phyloP scores from a whole-genome alignment of 345 rosid species.

The Durio zibethinus region DNA sequence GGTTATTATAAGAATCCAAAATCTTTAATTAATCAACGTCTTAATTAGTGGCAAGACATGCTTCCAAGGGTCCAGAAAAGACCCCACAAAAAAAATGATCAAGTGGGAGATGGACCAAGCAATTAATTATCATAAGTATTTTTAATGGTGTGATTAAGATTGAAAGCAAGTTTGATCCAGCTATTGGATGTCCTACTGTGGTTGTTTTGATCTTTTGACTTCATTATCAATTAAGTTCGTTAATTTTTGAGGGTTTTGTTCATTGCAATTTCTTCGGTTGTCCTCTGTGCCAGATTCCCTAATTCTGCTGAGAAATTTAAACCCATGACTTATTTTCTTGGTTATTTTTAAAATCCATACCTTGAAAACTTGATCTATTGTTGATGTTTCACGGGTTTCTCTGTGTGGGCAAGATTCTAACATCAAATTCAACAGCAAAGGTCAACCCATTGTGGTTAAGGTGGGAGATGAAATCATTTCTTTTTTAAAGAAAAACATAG shows the following conservation, averaged over 20 bases:
- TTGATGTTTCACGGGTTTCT: background rate
- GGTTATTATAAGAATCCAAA: background rate
- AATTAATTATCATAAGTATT: background rate
- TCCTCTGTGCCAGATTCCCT: background rate
- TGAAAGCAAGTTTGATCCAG: constrained; percentile 5
- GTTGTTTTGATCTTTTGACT: constrained; percentile 13
- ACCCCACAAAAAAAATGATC: background rate
- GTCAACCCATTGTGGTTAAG: background rate
- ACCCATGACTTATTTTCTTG: background rate
- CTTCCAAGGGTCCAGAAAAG: background rate
- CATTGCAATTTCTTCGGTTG: background rate
- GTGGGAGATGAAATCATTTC: background rate
- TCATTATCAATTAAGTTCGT: constrained; percentile 1
- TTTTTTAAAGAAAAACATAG: background rate
- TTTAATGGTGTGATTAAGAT: constrained; percentile 1
- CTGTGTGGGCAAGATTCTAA: background rate
- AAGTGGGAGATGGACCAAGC: background rate
- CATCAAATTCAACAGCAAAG: background rate
- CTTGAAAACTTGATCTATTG: background rate
- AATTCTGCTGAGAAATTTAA: background rate
- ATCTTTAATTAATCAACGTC: background rate
- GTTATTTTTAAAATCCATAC: background rate
- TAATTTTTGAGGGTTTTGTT: constrained; percentile 6
- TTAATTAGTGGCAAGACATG: background rate
- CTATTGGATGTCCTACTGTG: constrained; percentile 6